A percentile compares a stretch with the other conserved stretches of the same genome.
These are phyloP conservation scores for Calonectria montana DNA, from an alignment of 2,329 filamentous ascomycete species.

Conservation along the genomic window DNA sequence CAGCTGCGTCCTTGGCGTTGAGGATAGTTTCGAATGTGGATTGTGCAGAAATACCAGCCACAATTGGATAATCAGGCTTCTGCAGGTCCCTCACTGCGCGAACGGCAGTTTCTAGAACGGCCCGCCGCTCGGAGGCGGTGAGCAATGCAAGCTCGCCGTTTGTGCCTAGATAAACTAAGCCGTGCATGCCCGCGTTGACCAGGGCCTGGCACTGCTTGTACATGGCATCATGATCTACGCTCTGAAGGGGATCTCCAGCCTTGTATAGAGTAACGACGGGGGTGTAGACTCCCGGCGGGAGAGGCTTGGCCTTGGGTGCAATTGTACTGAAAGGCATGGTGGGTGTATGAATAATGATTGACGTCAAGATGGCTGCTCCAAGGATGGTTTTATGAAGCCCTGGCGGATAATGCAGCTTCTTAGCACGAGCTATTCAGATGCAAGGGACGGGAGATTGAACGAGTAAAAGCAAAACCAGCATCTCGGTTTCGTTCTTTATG, in stretches of 20 bases:
- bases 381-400: neutral
- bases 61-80: conserved; percentile 52
- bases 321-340: conserved; percentile 46
- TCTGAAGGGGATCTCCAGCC: conserved; percentile 49
- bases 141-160: conserved; percentile 59
- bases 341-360: neutral
- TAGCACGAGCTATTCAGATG: neutral
- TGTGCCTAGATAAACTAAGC: conserved; percentile 59
- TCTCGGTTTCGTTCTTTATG: conserved; percentile 9
- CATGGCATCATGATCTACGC: conserved; percentile 58
- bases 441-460: neutral
- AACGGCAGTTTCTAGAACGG: conserved; percentile 53
- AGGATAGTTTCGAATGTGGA: conserved; percentile 74
- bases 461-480: neutral
- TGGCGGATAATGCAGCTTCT: neutral
- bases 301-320: conserved; percentile 49
- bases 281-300: conserved; percentile 58
- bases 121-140: conserved; percentile 51
- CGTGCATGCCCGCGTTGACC: conserved; percentile 56
- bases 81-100: conserved; percentile 51
- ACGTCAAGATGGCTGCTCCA: neutral
- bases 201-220: conserved; percentile 55
- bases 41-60: conserved; percentile 56
- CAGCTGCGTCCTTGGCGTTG: conserved; percentile 73
- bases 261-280: conserved; percentile 61